Evolutionary conservation across 1,284 basidiomycete species (phyloP), one percentile per base, ranked within the genome.

Genomic region (Cryptococcus jaspeensis): DNA sequence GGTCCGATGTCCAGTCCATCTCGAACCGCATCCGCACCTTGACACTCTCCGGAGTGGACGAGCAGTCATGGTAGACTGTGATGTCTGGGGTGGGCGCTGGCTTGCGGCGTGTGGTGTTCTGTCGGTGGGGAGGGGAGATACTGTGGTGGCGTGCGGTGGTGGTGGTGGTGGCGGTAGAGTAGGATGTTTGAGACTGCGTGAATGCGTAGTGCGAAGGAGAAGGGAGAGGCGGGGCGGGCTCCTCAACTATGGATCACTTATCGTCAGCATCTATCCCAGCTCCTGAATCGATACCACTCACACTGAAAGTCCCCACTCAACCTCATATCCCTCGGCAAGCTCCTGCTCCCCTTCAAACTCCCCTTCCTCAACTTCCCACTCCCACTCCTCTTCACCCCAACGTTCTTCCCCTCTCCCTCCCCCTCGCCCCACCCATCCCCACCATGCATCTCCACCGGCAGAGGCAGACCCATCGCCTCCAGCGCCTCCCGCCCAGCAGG

Each of bases 11-110:
- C 20, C 56, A 28, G 36, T 65, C 59, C 22, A 62, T 40, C 28
- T 65, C 63, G 28, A 62, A 57, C 35, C 52, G 38, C 63, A 62
- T 62, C 20, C 48, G 43, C 7, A 65, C 20, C 23, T 50, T 58
- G 32, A 65, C 46, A 50, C 61, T 62, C 13, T 65, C 63, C 12
- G 63, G 63, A 7, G 63, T 62, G 22, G 18, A 46, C 9, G 53
- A 37, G 23, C 44, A 46, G 35, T 61, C 56, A 43, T 58, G 49
- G 32, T 54, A 53, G 28, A 58, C 52, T 6, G 39, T 44, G 35
- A 53, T 53, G 25, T 50, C 51, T 6, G 53, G 54, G 20, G 50
- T 50, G 3, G 53, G 41, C 23, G 54, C 36, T 43, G 37, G 20
- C 35, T 50, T 46, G 49, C 45, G 52, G 22, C 22, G 35, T 23